Evolutionary conservation across 2,329 filamentous ascomycete species (phyloP), one percentile per base, ranked within the genome.

Genomic region (Hypoxylon sp.): DNA sequence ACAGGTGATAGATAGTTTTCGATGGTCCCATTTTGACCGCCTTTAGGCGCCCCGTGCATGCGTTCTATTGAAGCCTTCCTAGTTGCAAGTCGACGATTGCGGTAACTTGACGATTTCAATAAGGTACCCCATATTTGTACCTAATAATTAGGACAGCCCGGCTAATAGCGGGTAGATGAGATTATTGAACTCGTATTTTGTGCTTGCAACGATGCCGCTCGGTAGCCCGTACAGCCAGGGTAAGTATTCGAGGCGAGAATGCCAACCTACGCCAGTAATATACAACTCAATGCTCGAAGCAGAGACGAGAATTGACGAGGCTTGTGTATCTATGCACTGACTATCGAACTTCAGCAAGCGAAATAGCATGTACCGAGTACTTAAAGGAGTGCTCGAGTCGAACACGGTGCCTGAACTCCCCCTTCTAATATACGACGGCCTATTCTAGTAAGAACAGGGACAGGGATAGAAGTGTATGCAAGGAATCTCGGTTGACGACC

Each of bases 401-500:
- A 64, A 59, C 51, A 66, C 37, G 14, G 53, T 52, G 59, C 37
- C 62, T 44, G 37, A 42, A 47, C 35, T 58, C 67, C 54, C 54
- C 35, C 60, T 8, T 8, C 5, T 31, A 55, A 63, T 66, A 66
- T 63, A 48, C 44, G 50, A 57, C 53, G 42, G 51, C 59, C 57
- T 35, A 55, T 64, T 61, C 51, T 55, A 37, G 50, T 59, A 65
- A 58, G 63, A 42, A 47, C 63, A 59, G 51, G 63, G 53, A 66
- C 68, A 71, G 63, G 70, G 70, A 69, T 69, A 31, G 19, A 29
- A 70, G 44, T 61, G 52, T 70, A 69, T 71, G 67, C 67, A 69
- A 61, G 68, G 66, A 71, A 73, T 73, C 71, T 73, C 71, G 69
- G 71, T 71, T 71, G 71, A 63, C 63, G 44, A 69, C 69, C 69